phyloP scores from a whole-genome alignment of 139 green algal species.

The Chlorella sorokiniana region DNA sequence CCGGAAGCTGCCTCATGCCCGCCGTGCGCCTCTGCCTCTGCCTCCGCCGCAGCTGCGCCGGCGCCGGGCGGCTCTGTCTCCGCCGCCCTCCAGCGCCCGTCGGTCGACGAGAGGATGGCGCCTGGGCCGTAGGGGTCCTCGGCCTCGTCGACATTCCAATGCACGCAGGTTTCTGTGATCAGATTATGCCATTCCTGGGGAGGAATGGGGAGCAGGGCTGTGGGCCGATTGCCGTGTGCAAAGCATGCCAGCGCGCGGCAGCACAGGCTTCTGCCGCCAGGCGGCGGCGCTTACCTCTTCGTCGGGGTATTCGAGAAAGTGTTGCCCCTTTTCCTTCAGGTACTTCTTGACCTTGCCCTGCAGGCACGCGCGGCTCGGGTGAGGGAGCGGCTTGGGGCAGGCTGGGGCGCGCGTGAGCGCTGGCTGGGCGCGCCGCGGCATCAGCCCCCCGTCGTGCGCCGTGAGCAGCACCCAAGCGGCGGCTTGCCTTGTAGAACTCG shows the following conservation, averaged over 20 bases:
- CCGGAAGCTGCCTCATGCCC: not conserved
- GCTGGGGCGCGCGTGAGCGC: too few relatives aligned
- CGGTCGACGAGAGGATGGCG: not conserved
- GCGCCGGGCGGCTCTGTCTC: not conserved
- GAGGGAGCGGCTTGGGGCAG: too few relatives aligned
- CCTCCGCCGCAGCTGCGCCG: not conserved
- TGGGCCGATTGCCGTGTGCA: not conserved
- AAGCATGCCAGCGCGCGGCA: not conserved
- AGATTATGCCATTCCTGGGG: too few relatives aligned
- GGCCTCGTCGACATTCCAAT: not conserved
- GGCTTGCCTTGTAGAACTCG: too few relatives aligned
- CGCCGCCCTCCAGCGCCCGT: not conserved
- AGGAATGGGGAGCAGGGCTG: not conserved
- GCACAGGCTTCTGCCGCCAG: not conserved
- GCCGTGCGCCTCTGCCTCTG: not conserved
- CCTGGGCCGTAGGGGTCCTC: not conserved
- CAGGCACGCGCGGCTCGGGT: too few relatives aligned
- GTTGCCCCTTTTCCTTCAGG: not conserved
- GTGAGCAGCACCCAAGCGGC: too few relatives aligned
- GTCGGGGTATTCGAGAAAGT: not conserved
- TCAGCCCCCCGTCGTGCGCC: too few relatives aligned
- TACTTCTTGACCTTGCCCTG: not conserved
- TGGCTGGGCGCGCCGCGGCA: too few relatives aligned
- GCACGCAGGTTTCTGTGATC: too few relatives aligned
- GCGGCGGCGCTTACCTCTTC: not conserved